These are phyloP conservation scores for Aureobasidium mangrovei DNA, from an alignment of 2,329 filamentous ascomycete species.

Conservation along the genomic window DNA sequence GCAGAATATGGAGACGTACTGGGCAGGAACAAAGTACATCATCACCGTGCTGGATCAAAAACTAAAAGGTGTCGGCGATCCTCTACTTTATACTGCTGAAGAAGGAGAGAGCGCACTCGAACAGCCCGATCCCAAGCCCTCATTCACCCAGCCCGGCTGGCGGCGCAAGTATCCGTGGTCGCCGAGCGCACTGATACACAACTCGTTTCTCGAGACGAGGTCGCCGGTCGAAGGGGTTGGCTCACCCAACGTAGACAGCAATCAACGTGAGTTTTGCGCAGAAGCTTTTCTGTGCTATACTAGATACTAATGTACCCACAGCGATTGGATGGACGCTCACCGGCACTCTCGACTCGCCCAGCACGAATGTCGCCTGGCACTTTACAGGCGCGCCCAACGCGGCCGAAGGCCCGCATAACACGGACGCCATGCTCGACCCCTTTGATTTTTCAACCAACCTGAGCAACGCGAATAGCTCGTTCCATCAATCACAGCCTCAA, in stretches of 20 bases:
- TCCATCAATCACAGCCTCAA: neutral
- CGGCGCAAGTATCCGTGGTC: conserved; percentile 37
- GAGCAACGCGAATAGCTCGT: neutral
- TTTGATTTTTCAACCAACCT: conserved; percentile 7
- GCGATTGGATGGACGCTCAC: conserved; percentile 81
- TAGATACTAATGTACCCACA: conserved; percentile 21
- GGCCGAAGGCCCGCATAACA: conserved; percentile 20
- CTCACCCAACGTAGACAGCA: neutral
- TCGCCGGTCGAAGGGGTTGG: neutral
- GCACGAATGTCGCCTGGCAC: conserved; percentile 71
- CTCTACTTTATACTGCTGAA: conserved; percentile 54
- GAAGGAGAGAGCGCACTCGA: conserved; percentile 67
- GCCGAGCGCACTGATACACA: conserved; percentile 26
- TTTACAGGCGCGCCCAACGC: conserved; percentile 51
- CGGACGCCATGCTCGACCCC: conserved; percentile 15
- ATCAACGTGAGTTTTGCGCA: neutral
- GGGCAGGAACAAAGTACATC: conserved; percentile 82
- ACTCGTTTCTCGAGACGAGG: conserved; percentile 3
- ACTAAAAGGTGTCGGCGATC: conserved; percentile 77
- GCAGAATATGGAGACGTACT: conserved; percentile 72
- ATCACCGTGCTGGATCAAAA: conserved; percentile 80
- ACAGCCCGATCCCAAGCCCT: conserved; percentile 35
- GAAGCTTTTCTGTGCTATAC: neutral
- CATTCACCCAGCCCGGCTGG: conserved; percentile 45
- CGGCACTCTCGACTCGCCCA: conserved; percentile 76